phyloP scores from a whole-genome alignment of 768 basidiomycete species.

The Podaxis rugospora region DNA sequence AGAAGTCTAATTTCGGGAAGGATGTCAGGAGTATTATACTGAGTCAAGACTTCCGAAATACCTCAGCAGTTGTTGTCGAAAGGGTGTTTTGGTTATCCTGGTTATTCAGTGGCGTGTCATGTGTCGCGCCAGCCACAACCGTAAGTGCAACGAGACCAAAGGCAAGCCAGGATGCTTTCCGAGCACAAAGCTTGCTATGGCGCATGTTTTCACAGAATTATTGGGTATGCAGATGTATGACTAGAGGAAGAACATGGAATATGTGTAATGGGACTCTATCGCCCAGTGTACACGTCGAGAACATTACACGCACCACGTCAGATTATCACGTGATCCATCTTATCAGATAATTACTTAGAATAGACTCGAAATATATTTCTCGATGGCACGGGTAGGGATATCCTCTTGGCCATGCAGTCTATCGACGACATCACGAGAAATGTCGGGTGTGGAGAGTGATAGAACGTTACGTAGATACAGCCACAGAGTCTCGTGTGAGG shows the following conservation, averaged over 20 bases:
- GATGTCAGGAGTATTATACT: not conserved
- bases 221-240: not conserved
- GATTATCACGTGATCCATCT: slow-evolving; percentile 17
- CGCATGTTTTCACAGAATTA: slow-evolving; percentile 17
- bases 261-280: slow-evolving; percentile 1
- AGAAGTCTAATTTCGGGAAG: not conserved
- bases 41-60: slow-evolving; percentile 6
- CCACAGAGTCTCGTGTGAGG: slow-evolving; percentile 62
- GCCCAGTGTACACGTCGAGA: slow-evolving; percentile 11
- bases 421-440: slow-evolving; percentile 14
- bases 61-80: slow-evolving; percentile 26
- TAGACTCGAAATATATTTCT: slow-evolving; percentile 4
- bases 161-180: slow-evolving; percentile 55
- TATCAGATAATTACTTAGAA: slow-evolving; percentile 12
- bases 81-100: slow-evolving; percentile 27
- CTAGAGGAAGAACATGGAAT: slow-evolving; percentile 5
- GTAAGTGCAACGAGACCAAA: slow-evolving; percentile 54
- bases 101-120: slow-evolving; percentile 22
- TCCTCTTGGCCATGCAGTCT: not conserved
- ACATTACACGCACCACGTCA: slow-evolving; percentile 22
- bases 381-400: slow-evolving; percentile 4
- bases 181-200: slow-evolving; percentile 26
- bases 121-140: slow-evolving; percentile 40
- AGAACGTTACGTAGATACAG: slow-evolving; percentile 43
- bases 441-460: not conserved